Evolutionary conservation across 164 flowering plant species (phyloP).

Genomic region (Houttuynia cordata): DNA sequence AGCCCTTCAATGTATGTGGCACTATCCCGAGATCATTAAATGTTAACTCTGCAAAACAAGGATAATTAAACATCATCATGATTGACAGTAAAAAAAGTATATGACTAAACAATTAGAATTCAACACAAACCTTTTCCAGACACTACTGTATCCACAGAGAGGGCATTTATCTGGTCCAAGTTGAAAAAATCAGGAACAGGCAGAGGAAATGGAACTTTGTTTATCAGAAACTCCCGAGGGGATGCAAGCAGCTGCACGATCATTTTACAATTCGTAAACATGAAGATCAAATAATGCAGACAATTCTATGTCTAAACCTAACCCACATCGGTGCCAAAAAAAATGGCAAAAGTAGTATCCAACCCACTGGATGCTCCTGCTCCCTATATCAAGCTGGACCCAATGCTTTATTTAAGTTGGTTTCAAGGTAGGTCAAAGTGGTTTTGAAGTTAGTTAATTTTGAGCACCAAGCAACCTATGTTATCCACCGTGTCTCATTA

Average conservation of each 20-base stretch:
- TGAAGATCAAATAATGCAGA: too few species aligned
- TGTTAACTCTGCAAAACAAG: constrained; percentile 51
- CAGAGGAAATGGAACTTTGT: constrained; percentile 81
- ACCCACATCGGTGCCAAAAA: too few species aligned
- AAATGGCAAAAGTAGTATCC: too few species aligned
- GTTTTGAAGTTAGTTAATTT: too few species aligned
- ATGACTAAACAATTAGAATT: background rate
- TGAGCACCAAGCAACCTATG: too few species aligned
- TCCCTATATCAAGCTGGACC: too few species aligned
- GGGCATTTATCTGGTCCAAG: constrained; percentile 61
- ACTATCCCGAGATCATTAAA: constrained; percentile 72
- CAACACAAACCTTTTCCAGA: constrained; percentile 59
- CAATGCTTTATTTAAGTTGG: too few species aligned
- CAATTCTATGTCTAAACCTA: too few species aligned
- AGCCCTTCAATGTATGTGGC: constrained; percentile 82
- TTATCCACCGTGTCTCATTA: too few species aligned
- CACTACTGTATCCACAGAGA: constrained; percentile 59
- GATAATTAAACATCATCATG: background rate
- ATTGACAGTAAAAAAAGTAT: background rate
- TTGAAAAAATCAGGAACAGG: constrained; percentile 72
- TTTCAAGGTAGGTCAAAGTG: too few species aligned
- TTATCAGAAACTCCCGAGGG: constrained; percentile 71
- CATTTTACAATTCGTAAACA: background rate
- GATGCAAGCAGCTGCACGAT: constrained; percentile 59
- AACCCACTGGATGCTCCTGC: too few species aligned